Percentiles rank a stretch among this genome's conserved stretches.
These are phyloP conservation scores for Neurospora sp. DNA, from an alignment of 495 filamentous ascomycete genomes.

Conservation along the genomic window DNA sequence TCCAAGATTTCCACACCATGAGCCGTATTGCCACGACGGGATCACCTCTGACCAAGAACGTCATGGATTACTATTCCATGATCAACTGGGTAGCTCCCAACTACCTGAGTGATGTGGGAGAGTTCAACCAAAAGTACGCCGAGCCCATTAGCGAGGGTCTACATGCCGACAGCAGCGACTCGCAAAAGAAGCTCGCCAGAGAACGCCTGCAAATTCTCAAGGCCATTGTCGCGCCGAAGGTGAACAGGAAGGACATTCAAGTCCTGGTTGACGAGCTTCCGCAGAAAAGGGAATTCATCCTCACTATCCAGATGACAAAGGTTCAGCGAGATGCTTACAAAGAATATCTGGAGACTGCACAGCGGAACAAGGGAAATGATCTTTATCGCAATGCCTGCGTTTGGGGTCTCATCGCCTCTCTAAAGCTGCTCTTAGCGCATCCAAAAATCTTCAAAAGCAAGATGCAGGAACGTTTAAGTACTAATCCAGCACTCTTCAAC, in stretches of 20 bases:
- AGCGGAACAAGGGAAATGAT: background rate
- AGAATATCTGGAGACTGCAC: constrained; percentile 35
- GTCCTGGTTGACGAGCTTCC: constrained; percentile 56
- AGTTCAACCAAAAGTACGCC: constrained; percentile 60
- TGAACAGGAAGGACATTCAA: constrained; percentile 62
- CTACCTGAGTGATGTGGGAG: constrained; percentile 54
- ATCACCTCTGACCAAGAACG: constrained; percentile 74
- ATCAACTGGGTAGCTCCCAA: constrained; percentile 80
- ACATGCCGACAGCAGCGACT: constrained; percentile 46
- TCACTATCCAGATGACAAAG: constrained; percentile 58
- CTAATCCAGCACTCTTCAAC: background rate
- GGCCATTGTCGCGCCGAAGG: constrained; percentile 63
- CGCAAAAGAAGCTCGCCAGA: constrained; percentile 46
- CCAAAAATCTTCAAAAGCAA: constrained; percentile 54
- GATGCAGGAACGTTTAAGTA: constrained; percentile 19
- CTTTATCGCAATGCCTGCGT: constrained; percentile 8
- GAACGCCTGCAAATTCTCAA: constrained; percentile 63
- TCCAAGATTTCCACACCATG: constrained; percentile 49
- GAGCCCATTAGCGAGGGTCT: constrained; percentile 66
- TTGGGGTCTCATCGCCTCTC: constrained; percentile 31
- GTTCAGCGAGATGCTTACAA: constrained; percentile 59
- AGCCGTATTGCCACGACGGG: constrained; percentile 82
- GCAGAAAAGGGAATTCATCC: constrained; percentile 69
- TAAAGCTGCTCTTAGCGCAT: constrained; percentile 67
- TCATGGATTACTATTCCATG: constrained; percentile 74